These are phyloP conservation scores for Aspergillus costaricaensis DNA, from an alignment of 2,329 filamentous ascomycete genomes.

Conservation along the genomic window DNA sequence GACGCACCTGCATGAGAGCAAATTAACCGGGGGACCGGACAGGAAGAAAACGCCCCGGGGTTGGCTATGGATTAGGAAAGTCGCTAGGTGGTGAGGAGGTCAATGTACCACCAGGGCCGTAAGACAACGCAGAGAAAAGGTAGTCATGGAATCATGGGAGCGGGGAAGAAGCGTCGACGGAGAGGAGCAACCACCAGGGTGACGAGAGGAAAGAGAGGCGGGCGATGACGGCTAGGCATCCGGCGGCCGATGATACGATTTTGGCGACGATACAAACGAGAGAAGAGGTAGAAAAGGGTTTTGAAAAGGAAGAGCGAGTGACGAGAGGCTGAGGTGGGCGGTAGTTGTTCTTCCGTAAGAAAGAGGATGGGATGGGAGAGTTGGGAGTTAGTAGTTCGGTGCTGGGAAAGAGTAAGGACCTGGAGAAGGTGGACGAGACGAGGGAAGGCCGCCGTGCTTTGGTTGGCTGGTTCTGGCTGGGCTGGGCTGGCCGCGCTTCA, in stretches of 20 bases:
- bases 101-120: conserved; percentile 41
- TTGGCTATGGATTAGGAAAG: conserved; percentile 27
- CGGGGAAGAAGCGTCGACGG: conserved; percentile 33
- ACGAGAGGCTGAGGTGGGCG: conserved; percentile 6
- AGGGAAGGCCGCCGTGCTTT: conserved; percentile 2
- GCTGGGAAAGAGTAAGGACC: conserved; percentile 1
- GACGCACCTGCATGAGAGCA: conserved; percentile 45
- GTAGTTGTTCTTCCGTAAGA: not conserved
- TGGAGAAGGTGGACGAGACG: conserved; percentile 5
- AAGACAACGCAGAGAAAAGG: conserved; percentile 32
- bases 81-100: conserved; percentile 33
- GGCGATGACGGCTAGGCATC: conserved; percentile 25
- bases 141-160: conserved; percentile 42
- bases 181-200: conserved; percentile 26
- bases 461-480: not conserved
- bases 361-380: conserved; percentile 1
- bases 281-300: conserved; percentile 4
- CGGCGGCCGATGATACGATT: conserved; percentile 20
- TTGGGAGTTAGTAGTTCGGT: conserved; percentile 2
- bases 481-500: not conserved
- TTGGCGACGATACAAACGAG: conserved; percentile 5
- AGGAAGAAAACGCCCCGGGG: conserved; percentile 24
- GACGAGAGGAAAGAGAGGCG: conserved; percentile 19
- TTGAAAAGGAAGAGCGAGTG: not conserved
- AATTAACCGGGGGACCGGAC: conserved; percentile 30